These are phyloP conservation scores for Fibroporia radiculosa DNA, from an alignment of 768 basidiomycete species.

Conservation along the genomic window DNA sequence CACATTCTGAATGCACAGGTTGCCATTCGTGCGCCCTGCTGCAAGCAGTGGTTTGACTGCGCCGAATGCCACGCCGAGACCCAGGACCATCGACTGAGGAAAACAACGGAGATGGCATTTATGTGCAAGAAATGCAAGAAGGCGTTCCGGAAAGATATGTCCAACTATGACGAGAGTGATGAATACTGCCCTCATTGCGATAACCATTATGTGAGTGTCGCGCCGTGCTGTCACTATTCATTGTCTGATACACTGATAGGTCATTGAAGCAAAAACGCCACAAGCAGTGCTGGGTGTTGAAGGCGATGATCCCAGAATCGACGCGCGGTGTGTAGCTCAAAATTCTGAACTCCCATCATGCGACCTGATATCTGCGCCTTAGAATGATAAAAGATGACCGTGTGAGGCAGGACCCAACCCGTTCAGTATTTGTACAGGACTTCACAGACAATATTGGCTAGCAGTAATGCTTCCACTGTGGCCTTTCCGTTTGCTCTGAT, in stretches of 20 bases:
- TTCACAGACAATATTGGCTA: conserved; percentile 37
- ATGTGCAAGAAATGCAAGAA: conserved; percentile 90
- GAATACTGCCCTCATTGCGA: conserved; percentile 98
- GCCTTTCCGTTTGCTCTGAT: neutral
- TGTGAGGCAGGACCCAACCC: conserved; percentile 41
- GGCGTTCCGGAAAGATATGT: conserved; percentile 95
- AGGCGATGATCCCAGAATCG: conserved; percentile 84
- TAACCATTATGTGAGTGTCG: conserved; percentile 84
- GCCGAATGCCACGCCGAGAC: conserved; percentile 88
- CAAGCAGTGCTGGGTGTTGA: conserved; percentile 81
- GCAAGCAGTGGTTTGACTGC: conserved; percentile 97
- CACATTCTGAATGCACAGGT: conserved; percentile 97
- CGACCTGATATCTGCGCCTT: neutral
- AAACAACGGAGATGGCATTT: conserved; percentile 80
- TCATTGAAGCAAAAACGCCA: conserved; percentile 88
- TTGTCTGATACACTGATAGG: conserved; percentile 36
- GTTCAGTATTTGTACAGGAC: conserved; percentile 43
- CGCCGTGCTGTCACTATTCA: too few species aligned
- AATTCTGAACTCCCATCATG: conserved; percentile 1
- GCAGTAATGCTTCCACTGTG: neutral
- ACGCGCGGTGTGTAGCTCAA: conserved; percentile 60
- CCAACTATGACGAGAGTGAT: conserved; percentile 87
- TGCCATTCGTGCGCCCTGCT: conserved; percentile 92
- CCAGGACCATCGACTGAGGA: conserved; percentile 63
- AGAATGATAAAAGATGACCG: conserved; percentile 93